Base-by-base conservation (phyloP, 768 basidiomycete genomes). In the Suillus placidus region DNA sequence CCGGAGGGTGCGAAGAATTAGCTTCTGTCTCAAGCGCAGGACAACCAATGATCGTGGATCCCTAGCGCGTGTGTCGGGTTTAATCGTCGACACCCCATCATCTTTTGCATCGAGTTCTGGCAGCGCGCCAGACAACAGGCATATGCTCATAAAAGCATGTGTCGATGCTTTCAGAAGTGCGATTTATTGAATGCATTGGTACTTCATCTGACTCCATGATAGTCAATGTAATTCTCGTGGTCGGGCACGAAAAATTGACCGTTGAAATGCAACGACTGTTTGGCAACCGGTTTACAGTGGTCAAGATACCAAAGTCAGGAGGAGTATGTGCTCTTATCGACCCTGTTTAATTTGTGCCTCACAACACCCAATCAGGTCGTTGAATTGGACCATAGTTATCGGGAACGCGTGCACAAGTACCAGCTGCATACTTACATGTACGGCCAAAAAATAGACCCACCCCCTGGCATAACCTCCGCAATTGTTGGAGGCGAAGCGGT, bases 301-400 rank as follows among this genome's bases (percentile, higher is more conserved):
- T 99, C 71, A 96, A 97, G 72, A 89, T 99, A 30, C 94, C 97
- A 7, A 98, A 98, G 77, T 97, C 95, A 10, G 94, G 95, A 69
- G 97, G 97, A 60, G 96, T 97, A 77, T 58, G 40, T 60, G 40
- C 30, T 20, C 87, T 83, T 14, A 6, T 51, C 52, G 12, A 43
- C 26, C 35, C 14, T 35, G 45, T 38, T 45, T 38, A 1, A 37
- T 6, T 38, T 61, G 30, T 54, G 34, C 34, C 67, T 72, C 16
- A 71, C 42, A 26, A 14, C 38, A 30, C 1, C 32, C 4, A 12
- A 9, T 43, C 49, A 97, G 95, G 95, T 94, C 13, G 95, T 97
- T 52, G 97, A 98, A 68, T 81, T 95, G 45, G 97, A 99, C 71
- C 82, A 84, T 40, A 76, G 83, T 26, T 94, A 94, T 72, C 88